Percentiles rank a stretch among this genome's conserved stretches.
These are phyloP conservation scores for Orbilia javanica DNA, from an alignment of 2,329 filamentous ascomycete genomes.

Conservation along the genomic window DNA sequence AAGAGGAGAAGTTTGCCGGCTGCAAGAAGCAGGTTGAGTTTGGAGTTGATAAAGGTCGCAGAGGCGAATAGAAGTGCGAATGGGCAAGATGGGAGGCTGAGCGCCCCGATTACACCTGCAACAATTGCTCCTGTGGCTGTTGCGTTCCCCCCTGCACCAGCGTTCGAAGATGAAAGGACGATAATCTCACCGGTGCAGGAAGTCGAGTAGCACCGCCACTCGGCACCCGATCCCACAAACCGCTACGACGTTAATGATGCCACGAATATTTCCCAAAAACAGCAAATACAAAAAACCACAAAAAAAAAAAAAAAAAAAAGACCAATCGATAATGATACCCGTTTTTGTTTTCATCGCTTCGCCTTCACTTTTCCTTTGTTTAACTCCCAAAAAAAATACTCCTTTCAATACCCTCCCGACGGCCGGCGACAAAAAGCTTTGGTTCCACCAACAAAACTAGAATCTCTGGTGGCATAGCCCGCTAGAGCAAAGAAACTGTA, in stretches of 20 bases:
- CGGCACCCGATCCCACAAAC: neutral
- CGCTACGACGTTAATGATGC: conserved; percentile 19
- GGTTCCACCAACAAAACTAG: conserved; percentile 15
- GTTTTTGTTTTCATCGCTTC: conserved; percentile 3
- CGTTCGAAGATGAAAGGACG: conserved; percentile 31
- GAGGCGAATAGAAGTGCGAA: conserved; percentile 40
- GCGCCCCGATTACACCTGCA: conserved; percentile 46
- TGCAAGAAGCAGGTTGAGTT: conserved; percentile 45
- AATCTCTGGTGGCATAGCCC: neutral
- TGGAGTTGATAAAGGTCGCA: conserved; percentile 50
- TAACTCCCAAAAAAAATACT: neutral
- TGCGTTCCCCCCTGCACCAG: conserved; percentile 27
- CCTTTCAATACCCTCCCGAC: conserved; percentile 12
- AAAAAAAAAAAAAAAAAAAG: conserved; percentile 36
- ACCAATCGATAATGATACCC: conserved; percentile 46
- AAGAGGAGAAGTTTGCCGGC: conserved; percentile 59
- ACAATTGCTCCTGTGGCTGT: conserved; percentile 39
- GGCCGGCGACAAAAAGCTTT: conserved; percentile 10
- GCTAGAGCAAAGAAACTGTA: conserved; percentile 23
- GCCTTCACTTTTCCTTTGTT: neutral
- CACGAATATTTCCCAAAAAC: conserved; percentile 23
- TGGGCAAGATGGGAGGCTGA: conserved; percentile 38
- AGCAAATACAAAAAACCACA: conserved; percentile 21
- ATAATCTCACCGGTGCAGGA: conserved; percentile 46
- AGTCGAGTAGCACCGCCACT: conserved; percentile 28